Percentiles rank a stretch among this genome's conserved stretches.
Conservation (phyloP, 371 early-diverging fungal species). For the Paraphysoderma sedebokerense region DNA sequence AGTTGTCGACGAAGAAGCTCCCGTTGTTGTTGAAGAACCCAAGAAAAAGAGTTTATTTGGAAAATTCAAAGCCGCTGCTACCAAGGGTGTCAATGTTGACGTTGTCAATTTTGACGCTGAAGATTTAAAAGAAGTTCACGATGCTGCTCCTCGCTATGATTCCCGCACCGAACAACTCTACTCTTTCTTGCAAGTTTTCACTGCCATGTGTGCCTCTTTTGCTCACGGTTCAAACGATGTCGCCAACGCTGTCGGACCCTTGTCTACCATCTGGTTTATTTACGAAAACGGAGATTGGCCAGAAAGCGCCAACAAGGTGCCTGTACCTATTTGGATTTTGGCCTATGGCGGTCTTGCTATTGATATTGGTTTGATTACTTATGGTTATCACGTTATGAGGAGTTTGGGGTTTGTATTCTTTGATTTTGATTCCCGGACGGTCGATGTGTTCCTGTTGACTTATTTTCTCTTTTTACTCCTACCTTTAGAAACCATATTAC, state of each 20-base stretch:
- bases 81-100: slow-evolving; percentile 42
- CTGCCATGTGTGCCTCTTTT: slow-evolving; percentile 72
- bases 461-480: too few relatives aligned
- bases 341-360: slow-evolving; percentile 63
- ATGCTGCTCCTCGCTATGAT: slow-evolving; percentile 47
- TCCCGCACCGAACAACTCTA: slow-evolving; percentile 63
- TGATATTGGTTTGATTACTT: slow-evolving; percentile 53
- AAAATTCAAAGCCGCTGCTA: too few relatives aligned
- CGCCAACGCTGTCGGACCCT: slow-evolving; percentile 72
- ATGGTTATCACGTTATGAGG: slow-evolving; percentile 55
- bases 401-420: slow-evolving; percentile 9
- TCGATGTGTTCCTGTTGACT: background rate
- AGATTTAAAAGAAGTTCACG: slow-evolving; percentile 31
- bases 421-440: background rate
- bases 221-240: slow-evolving; percentile 85
- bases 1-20: too few relatives aligned
- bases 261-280: slow-evolving; percentile 46
- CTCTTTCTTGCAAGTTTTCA: slow-evolving; percentile 66
- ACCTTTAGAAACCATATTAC: slow-evolving; percentile 72
- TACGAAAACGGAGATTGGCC: slow-evolving; percentile 43
- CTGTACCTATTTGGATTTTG: slow-evolving; percentile 56
- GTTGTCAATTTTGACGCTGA: slow-evolving; percentile 30
- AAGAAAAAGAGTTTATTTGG: too few relatives aligned
- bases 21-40: too few relatives aligned
- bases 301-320: slow-evolving; percentile 25